These are phyloP conservation scores for Pseudogymnoascus pannorum DNA, from an alignment of 2,329 filamentous ascomycete genomes.

Conservation along the genomic window DNA sequence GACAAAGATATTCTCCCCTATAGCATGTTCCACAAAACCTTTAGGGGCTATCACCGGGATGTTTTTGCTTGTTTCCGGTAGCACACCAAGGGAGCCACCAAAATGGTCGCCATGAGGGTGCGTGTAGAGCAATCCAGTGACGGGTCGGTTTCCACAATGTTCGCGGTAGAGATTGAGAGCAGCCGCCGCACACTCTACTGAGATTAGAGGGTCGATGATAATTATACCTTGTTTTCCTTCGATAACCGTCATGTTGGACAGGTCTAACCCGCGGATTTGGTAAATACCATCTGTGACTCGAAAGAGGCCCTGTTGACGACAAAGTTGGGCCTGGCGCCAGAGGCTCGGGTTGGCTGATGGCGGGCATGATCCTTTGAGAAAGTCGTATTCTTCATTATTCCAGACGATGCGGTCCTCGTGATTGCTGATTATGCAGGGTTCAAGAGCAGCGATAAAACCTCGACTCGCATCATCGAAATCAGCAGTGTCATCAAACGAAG, in stretches of 20 bases:
- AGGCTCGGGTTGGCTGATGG: slow-evolving; percentile 28
- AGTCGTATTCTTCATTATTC: slow-evolving; percentile 29
- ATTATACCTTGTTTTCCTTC: slow-evolving; percentile 32
- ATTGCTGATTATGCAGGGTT: neutral
- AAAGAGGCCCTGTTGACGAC: slow-evolving; percentile 30
- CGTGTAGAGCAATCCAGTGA: slow-evolving; percentile 34
- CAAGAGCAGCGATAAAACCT: neutral
- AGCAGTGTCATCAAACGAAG: neutral
- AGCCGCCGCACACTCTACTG: slow-evolving; percentile 30
- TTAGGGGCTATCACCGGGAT: slow-evolving; percentile 25
- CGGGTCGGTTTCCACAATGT: slow-evolving; percentile 20
- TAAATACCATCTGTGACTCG: slow-evolving; percentile 32
- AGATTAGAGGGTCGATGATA: slow-evolving; percentile 34
- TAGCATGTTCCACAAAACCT: slow-evolving; percentile 33
- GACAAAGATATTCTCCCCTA: slow-evolving; percentile 34
- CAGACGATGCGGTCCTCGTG: slow-evolving; percentile 20
- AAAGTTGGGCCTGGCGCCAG: slow-evolving; percentile 32
- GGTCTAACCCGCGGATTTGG: slow-evolving; percentile 35
- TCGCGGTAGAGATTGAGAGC: slow-evolving; percentile 31
- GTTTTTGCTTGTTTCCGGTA: slow-evolving; percentile 14
- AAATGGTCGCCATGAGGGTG: slow-evolving; percentile 37
- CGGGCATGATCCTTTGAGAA: slow-evolving; percentile 24
- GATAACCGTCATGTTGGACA: slow-evolving; percentile 36
- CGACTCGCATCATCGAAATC: neutral
- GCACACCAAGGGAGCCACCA: slow-evolving; percentile 26